phyloP scores from a whole-genome alignment of 2,329 filamentous ascomycete species.

The Dryadomyces quercus-mongolicae region DNA sequence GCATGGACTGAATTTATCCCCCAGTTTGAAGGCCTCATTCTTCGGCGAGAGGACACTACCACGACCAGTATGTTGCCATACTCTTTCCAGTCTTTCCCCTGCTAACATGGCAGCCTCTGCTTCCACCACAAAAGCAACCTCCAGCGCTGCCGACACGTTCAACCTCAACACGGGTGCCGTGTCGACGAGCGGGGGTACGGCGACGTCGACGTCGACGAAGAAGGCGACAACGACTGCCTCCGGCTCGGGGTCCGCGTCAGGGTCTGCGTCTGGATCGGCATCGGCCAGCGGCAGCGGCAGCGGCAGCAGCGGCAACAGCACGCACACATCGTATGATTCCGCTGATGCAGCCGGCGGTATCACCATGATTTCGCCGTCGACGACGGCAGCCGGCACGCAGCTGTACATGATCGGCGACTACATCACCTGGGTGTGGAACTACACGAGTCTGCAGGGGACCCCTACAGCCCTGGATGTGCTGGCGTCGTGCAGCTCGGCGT shows the following conservation, averaged over 20 bases:
- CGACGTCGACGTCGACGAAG: constrained; percentile 11
- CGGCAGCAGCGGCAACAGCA: constrained; percentile 19
- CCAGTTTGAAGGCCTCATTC: constrained; percentile 38
- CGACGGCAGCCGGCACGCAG: constrained; percentile 28
- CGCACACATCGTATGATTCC: constrained; percentile 29
- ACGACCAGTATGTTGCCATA: neutral
- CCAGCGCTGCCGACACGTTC: constrained; percentile 16
- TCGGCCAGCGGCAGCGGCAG: constrained; percentile 15
- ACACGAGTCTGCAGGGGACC: constrained; percentile 44
- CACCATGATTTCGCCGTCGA: constrained; percentile 38
- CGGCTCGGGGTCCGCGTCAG: constrained; percentile 5
- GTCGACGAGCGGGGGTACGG: constrained; percentile 7
- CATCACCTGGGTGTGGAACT: constrained; percentile 53
- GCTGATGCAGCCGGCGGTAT: constrained; percentile 37
- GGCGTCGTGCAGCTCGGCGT: constrained; percentile 39
- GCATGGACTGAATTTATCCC: constrained; percentile 40
- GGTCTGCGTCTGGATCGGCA: constrained; percentile 11
- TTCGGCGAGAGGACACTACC: constrained; percentile 19
- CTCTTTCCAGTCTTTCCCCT: neutral
- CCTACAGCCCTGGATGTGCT: constrained; percentile 50
- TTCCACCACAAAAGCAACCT: neutral
- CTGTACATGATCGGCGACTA: constrained; percentile 50
- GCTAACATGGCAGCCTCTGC: constrained; percentile 9
- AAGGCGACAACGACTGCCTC: constrained; percentile 14
- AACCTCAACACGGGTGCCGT: constrained; percentile 28